These are phyloP conservation scores for Alnus rubra DNA, from an alignment of 306 rosid species.

Conservation along the genomic window DNA sequence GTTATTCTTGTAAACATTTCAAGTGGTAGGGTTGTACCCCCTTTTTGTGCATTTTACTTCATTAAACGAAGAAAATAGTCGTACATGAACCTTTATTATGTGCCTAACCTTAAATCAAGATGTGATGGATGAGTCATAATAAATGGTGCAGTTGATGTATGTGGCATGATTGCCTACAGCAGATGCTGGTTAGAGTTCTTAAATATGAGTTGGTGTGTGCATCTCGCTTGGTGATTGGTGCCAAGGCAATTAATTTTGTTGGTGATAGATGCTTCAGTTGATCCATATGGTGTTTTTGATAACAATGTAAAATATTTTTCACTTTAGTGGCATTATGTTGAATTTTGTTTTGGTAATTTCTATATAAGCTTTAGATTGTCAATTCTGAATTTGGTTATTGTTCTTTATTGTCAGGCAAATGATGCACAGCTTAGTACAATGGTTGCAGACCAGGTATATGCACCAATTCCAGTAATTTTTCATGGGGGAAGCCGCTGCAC, in stretches of 20 bases:
- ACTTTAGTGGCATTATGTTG: slow-evolving; percentile 8
- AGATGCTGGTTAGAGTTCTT: neutral
- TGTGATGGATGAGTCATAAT: neutral
- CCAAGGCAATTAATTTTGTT: neutral
- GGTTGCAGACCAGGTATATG: slow-evolving; percentile 89
- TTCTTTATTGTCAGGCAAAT: slow-evolving; percentile 70
- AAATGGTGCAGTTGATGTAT: neutral
- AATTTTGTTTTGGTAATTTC: neutral
- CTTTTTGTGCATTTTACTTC: neutral
- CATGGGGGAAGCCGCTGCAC: slow-evolving; percentile 12
- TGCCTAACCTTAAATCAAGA: neutral
- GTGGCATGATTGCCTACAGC: neutral
- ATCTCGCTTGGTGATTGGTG: neutral
- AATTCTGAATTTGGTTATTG: slow-evolving; percentile 31
- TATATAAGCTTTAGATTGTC: slow-evolving; percentile 10
- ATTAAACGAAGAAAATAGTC: neutral
- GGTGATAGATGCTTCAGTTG: neutral
- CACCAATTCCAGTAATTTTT: slow-evolving; percentile 1
- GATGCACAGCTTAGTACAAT: slow-evolving; percentile 98
- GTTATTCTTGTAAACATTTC: neutral
- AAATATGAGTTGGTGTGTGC: neutral
- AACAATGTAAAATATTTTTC: neutral
- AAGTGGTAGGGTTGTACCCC: neutral
- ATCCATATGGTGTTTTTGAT: neutral
- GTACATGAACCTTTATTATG: neutral